Percentiles rank a stretch among this genome's conserved stretches.
phyloP scores from a whole-genome alignment of 495 filamentous ascomycete species.

The Hypoxylon subgilvum region DNA sequence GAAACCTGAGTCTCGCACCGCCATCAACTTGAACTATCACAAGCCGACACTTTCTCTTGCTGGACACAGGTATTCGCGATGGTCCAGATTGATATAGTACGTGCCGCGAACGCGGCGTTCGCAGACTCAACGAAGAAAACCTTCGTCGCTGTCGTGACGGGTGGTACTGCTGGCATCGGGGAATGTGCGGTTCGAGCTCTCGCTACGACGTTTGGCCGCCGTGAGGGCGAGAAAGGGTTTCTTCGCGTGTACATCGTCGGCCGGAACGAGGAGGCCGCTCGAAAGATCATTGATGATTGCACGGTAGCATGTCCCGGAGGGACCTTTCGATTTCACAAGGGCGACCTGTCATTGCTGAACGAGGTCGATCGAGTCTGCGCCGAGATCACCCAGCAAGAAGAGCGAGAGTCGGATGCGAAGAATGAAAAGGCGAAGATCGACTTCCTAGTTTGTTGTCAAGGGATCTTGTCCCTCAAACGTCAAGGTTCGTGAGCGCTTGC shows the following conservation, averaged over 20 bases:
- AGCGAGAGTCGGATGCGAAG: neutral
- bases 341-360: conserved; percentile 31
- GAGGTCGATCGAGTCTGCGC: conserved; percentile 36
- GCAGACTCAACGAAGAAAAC: conserved; percentile 6
- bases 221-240: neutral
- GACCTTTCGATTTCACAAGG: conserved; percentile 29
- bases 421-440: conserved; percentile 10
- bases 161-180: conserved; percentile 38
- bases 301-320: conserved; percentile 12
- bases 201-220: conserved; percentile 15
- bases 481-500: neutral
- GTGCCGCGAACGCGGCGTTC: conserved; percentile 21
- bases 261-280: conserved; percentile 26
- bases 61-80: conserved; percentile 13
- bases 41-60: neutral
- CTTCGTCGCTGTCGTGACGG: conserved; percentile 35
- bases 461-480: conserved; percentile 7
- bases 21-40: neutral
- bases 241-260: conserved; percentile 37
- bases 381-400: conserved; percentile 19
- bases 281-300: conserved; percentile 30
- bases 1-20: too few relatives aligned
- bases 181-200: conserved; percentile 30
- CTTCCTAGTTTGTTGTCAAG: conserved; percentile 32
- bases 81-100: conserved; percentile 26